These are phyloP conservation scores for Metarhizium robertsii DNA, from an alignment of 2,329 filamentous ascomycete genomes.

Conservation along the genomic window DNA sequence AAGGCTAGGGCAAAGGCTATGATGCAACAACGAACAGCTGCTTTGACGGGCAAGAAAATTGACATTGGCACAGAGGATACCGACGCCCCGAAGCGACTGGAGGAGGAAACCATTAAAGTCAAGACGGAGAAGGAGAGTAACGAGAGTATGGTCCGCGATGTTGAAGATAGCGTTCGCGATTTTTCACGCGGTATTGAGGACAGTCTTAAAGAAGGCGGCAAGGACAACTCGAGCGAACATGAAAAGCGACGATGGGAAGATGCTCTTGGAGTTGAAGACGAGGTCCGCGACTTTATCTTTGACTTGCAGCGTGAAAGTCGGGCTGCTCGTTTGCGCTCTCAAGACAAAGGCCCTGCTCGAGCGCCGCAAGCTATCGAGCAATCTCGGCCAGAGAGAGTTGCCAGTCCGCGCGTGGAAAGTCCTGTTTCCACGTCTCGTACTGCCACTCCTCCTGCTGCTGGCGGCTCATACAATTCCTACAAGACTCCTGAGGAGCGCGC, in stretches of 20 bases:
- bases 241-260: constrained; percentile 94
- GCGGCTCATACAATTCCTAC: constrained; percentile 70
- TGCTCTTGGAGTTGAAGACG: constrained; percentile 88
- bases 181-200: constrained; percentile 81
- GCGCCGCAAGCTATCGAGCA: constrained; percentile 32
- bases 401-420: constrained; percentile 42
- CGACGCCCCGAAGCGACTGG: constrained; percentile 73
- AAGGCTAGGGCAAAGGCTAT: constrained; percentile 94
- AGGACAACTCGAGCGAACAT: constrained; percentile 72
- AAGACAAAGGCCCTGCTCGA: constrained; percentile 43
- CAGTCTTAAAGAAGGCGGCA: constrained; percentile 70
- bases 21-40: constrained; percentile 96
- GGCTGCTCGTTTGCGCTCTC: constrained; percentile 56
- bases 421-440: constrained; percentile 45
- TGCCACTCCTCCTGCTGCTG: constrained; percentile 32
- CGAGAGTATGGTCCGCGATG: constrained; percentile 91
- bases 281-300: constrained; percentile 96
- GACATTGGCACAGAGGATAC: constrained; percentile 60
- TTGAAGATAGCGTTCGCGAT: constrained; percentile 89
- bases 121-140: constrained; percentile 86
- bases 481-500: constrained; percentile 89
- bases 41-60: constrained; percentile 75
- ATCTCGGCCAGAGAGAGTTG: constrained; percentile 26
- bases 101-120: constrained; percentile 76
- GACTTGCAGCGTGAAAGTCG: constrained; percentile 84